Conservation (phyloP, 169 alveolate species). For the Prorocentrum cordatum region DNA sequence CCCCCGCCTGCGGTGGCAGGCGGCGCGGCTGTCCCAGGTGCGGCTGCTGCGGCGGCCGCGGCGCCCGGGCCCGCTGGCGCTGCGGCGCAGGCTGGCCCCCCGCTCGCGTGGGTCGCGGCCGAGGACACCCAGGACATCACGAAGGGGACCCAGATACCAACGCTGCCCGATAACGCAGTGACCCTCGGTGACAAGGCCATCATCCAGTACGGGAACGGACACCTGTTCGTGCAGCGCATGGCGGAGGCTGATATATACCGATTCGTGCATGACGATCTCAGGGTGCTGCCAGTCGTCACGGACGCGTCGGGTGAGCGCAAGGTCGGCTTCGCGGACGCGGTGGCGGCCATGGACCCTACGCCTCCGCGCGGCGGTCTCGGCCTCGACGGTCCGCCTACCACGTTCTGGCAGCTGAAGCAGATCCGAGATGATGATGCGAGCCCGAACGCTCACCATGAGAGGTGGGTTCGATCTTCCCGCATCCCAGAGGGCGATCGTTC, state of each 20-base stretch:
- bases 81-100: background rate
- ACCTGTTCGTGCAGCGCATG: background rate
- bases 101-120: conserved; percentile 2
- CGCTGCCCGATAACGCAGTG: background rate
- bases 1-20: too few relatives aligned
- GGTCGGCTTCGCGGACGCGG: background rate
- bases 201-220: background rate
- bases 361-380: background rate
- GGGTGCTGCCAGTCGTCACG: background rate
- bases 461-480: background rate
- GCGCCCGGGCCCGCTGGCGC: background rate
- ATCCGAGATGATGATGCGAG: background rate
- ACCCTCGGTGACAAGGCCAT: background rate
- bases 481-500: background rate
- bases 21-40: background rate
- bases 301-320: background rate
- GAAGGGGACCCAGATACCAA: background rate
- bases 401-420: background rate
- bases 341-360: background rate
- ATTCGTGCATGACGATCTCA: background rate
- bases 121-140: background rate
- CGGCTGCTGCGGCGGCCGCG: background rate
- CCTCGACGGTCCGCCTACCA: background rate
- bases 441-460: background rate
- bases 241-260: background rate